These are phyloP conservation scores for Camellia oleifera DNA, from an alignment of 179 eudicot species.

Conservation along the genomic window DNA sequence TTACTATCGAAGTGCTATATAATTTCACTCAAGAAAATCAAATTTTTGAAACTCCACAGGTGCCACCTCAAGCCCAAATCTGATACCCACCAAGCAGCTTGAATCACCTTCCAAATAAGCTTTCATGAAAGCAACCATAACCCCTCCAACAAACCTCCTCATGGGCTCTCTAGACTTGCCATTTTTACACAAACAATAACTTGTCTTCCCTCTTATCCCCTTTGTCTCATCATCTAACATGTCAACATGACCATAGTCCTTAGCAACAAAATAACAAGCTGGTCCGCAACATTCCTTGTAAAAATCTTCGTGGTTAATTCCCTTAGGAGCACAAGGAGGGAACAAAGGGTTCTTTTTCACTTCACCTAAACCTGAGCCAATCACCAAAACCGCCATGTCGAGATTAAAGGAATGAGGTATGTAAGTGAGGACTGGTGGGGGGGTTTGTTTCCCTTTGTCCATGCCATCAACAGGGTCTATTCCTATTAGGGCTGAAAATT, in stretches of 20 bases:
- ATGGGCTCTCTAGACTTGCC: slow-evolving; percentile 63
- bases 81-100: slow-evolving; percentile 31
- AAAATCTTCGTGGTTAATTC: slow-evolving; percentile 68
- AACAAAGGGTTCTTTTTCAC: slow-evolving; percentile 43
- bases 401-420: slow-evolving; percentile 59
- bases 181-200: slow-evolving; percentile 59
- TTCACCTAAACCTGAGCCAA: slow-evolving; percentile 71
- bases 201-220: slow-evolving; percentile 56
- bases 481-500: slow-evolving; percentile 63
- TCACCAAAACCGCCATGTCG: slow-evolving; percentile 38
- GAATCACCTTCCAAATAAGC: slow-evolving; percentile 56
- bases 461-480: slow-evolving; percentile 85
- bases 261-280: slow-evolving; percentile 59
- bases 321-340: slow-evolving; percentile 74
- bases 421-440: slow-evolving; percentile 65
- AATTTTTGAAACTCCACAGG: slow-evolving; percentile 53
- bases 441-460: slow-evolving; percentile 58
- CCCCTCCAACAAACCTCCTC: slow-evolving; percentile 76
- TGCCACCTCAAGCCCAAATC: slow-evolving; percentile 27
- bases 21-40: slow-evolving; percentile 38
- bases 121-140: slow-evolving; percentile 55
- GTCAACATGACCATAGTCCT: slow-evolving; percentile 68
- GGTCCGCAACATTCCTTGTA: slow-evolving; percentile 53
- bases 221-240: slow-evolving; percentile 66
- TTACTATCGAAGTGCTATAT: too few species aligned